Base-by-base conservation (phyloP, 1,139 yeast genomes). In the Pichia sp. region DNA sequence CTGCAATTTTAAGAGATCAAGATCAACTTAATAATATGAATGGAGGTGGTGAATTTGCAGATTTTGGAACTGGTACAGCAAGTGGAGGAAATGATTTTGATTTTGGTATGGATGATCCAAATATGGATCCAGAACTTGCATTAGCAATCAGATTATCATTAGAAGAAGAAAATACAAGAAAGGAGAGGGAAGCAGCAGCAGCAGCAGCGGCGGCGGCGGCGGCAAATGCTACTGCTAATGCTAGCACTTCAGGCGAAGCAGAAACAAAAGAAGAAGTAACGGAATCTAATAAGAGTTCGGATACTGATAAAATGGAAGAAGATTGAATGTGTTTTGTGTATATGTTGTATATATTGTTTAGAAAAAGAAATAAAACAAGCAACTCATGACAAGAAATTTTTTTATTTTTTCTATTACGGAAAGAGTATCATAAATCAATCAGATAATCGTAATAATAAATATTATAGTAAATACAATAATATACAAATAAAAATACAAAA, bases 121-220 rank as follows among this genome's bases (percentile, higher is more conserved):
- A 83, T 57, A 86, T 87, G 81, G 99, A 92, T 61, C 98, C 98
- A 30, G 98, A 94, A 67, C 79, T 92, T 63, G 98, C 97, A 1
- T 76, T 92, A 73, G 98, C 97, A 0, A 78, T 92, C 59, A 76
- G 95, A 61, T 77, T 86, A 68, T 85, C 94, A 3, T 72, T 86
- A 54, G 95, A 86, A 62, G 95, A 86, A 62, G 95, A 86, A 61
- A 81, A 80, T 61, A 78, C 84, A 37, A 75, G 95, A 64, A 92
- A 83, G 62, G 90, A 83, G 58, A 71, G 81, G 58, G 58, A 54
- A 11, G 52, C 53, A 2, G 53, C 54, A n/a, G 52, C 53, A 29
- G 55, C 54, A 30, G 40, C 58, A 2, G 57, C 53, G 9, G n/a
- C n/a, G n/a, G n/a, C n/a, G n/a, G n/a, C n/a, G n/a, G n/a, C n/a